phyloP scores from a whole-genome alignment of 2,329 filamentous ascomycete species.

The Microcyclospora pomicola region DNA sequence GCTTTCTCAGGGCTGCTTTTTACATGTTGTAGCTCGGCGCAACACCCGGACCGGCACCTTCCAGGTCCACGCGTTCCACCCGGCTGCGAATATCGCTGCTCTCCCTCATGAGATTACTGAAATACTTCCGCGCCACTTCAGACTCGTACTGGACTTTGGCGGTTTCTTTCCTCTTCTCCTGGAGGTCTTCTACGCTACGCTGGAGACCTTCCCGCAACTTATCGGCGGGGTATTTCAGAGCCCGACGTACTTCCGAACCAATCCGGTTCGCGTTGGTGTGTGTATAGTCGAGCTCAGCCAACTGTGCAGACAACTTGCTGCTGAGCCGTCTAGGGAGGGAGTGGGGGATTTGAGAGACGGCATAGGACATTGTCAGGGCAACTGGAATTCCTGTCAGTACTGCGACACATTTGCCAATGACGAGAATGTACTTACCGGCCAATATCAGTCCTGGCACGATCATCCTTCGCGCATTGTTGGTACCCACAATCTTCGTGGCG shows the following conservation, averaged over 20 bases:
- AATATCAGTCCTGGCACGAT: conserved; percentile 67
- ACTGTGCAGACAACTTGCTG: conserved; percentile 67
- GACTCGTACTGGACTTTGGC: conserved; percentile 70
- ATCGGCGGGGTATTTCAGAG: conserved; percentile 75
- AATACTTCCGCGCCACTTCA: conserved; percentile 79
- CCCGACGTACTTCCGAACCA: conserved; percentile 70
- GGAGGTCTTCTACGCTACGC: conserved; percentile 70
- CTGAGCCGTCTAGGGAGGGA: conserved; percentile 78
- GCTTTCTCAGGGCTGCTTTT: conserved; percentile 1
- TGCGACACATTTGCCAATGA: conserved; percentile 1
- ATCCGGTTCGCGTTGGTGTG: conserved; percentile 80
- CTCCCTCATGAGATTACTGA: conserved; percentile 65
- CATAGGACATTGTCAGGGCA: conserved; percentile 61
- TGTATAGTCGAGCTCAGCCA: conserved; percentile 77
- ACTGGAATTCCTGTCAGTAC: conserved; percentile 39
- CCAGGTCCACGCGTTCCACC: conserved; percentile 39
- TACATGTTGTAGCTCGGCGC: conserved; percentile 21
- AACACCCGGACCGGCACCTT: conserved; percentile 35
- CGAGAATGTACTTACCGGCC: conserved; percentile 47
- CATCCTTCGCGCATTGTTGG: conserved; percentile 65
- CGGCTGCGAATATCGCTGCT: conserved; percentile 34
- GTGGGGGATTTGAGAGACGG: conserved; percentile 74
- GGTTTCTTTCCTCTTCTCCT: conserved; percentile 66
- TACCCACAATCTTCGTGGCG: conserved; percentile 65
- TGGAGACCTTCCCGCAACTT: conserved; percentile 74